These are phyloP conservation scores for Pilatotrama ljubarskyi DNA, from an alignment of 768 basidiomycete genomes.

Conservation along the genomic window DNA sequence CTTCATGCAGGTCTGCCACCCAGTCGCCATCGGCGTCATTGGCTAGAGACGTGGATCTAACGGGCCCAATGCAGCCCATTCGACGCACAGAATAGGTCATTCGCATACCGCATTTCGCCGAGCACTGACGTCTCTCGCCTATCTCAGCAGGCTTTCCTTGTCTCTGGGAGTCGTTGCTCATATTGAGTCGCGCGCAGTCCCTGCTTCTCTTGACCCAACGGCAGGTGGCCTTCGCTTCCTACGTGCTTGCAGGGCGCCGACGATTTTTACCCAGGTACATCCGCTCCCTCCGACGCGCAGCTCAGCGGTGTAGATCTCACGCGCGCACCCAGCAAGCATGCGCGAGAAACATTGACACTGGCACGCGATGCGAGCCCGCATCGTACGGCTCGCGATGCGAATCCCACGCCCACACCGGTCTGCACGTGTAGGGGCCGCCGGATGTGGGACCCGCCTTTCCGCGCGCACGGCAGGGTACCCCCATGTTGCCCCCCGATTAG, in stretches of 20 bases:
- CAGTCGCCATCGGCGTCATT: too few species aligned
- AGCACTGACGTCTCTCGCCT: background rate
- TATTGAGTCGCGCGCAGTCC: background rate
- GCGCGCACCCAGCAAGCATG: background rate
- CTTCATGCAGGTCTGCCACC: too few species aligned
- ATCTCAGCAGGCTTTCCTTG: background rate
- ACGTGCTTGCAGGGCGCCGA: background rate
- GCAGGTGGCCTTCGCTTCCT: too few species aligned
- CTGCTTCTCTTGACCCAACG: too few species aligned
- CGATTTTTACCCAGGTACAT: background rate
- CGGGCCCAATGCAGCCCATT: too few species aligned
- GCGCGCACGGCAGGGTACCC: background rate
- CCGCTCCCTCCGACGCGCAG: background rate
- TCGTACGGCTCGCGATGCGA: background rate
- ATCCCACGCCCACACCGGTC: constrained; percentile 6
- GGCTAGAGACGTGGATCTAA: too few species aligned
- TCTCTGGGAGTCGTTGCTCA: background rate
- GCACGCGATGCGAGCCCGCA: background rate
- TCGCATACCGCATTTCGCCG: too few species aligned
- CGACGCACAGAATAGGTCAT: background rate
- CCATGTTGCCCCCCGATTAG: background rate
- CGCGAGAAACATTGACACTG: constrained; percentile 4
- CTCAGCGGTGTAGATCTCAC: background rate
- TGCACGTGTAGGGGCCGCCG: constrained; percentile 6
- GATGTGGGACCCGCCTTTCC: constrained; percentile 7